phyloP scores from a whole-genome alignment of 1,284 basidiomycete genomes.

The Cutaneotrichosporon mucoides region DNA sequence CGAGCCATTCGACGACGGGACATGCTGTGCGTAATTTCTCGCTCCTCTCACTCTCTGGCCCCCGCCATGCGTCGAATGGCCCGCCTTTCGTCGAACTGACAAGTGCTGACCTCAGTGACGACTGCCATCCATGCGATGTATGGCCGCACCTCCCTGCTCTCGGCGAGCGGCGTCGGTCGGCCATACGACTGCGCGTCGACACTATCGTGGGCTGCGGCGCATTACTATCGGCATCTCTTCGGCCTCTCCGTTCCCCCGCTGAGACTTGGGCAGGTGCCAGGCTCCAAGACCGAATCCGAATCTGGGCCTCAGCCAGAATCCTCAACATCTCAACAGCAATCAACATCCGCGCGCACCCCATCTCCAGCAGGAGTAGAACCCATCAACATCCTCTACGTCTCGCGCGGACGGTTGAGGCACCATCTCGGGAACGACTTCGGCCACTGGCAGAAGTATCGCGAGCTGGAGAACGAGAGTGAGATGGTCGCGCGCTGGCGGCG shows the following conservation, averaged over 20 bases:
- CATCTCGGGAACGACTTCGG: constrained; percentile 34
- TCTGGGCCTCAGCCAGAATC: too few species aligned
- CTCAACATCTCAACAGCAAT: too few species aligned
- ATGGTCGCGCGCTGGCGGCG: constrained; percentile 22
- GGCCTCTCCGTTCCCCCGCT: constrained; percentile 13
- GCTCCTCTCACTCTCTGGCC: too few species aligned
- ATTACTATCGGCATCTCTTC: constrained; percentile 45
- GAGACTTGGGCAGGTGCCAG: too few species aligned
- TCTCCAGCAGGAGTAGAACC: background rate
- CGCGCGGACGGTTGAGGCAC: constrained; percentile 32
- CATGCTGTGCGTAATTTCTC: constrained; percentile 31
- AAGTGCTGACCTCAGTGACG: constrained; percentile 24
- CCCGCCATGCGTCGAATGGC: too few species aligned
- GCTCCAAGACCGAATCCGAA: too few species aligned
- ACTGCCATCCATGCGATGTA: constrained; percentile 42
- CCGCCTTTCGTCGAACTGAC: background rate
- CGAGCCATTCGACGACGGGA: constrained; percentile 37
- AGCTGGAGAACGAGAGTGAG: constrained; percentile 39
- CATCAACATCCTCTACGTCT: constrained; percentile 45
- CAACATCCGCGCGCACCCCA: too few species aligned
- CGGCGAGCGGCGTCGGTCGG: constrained; percentile 32
- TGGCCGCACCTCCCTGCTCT: constrained; percentile 41
- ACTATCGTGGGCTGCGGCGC: constrained; percentile 42
- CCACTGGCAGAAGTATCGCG: constrained; percentile 35
- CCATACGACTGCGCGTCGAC: constrained; percentile 35